Conservation (phyloP, 2,329 filamentous ascomycete species). For the Sphaerulina vaccinii region DNA sequence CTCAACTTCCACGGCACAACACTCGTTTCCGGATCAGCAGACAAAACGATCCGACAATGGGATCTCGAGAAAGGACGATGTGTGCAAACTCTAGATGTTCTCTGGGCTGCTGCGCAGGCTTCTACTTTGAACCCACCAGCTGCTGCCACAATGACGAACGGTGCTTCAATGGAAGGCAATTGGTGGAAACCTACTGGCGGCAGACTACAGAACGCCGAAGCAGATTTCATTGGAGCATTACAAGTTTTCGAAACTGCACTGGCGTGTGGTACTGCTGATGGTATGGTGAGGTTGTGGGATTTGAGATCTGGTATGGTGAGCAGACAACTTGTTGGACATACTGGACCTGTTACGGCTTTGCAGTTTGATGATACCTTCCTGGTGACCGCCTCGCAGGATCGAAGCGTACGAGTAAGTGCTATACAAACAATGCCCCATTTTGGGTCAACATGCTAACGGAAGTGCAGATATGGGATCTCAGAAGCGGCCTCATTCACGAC, state of each 20-base stretch:
- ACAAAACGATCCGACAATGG: slow-evolving; percentile 98
- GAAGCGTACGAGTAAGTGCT: slow-evolving; percentile 92
- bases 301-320: slow-evolving; percentile 95
- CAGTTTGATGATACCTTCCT: slow-evolving; percentile 96
- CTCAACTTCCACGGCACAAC: slow-evolving; percentile 86
- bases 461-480: slow-evolving; percentile 91
- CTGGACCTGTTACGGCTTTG: slow-evolving; percentile 86
- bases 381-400: slow-evolving; percentile 87
- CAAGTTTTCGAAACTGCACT: slow-evolving; percentile 96
- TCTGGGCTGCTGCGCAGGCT: slow-evolving; percentile 89
- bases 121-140: slow-evolving; percentile 58
- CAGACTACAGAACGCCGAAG: slow-evolving; percentile 60
- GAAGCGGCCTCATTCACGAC: slow-evolving; percentile 91
- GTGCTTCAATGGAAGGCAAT: slow-evolving; percentile 27
- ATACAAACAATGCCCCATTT: slow-evolving; percentile 29
- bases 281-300: slow-evolving; percentile 97
- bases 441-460: slow-evolving; percentile 28
- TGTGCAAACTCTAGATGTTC: slow-evolving; percentile 93
- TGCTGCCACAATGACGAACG: slow-evolving; percentile 16
- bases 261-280: slow-evolving; percentile 93
- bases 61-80: slow-evolving; percentile 96
- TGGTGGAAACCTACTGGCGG: slow-evolving; percentile 69
- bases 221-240: slow-evolving; percentile 90
- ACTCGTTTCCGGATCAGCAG: slow-evolving; percentile 89
- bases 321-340: slow-evolving; percentile 90